These are phyloP conservation scores for Coemansia sp. DNA, from an alignment of 192 early-diverging fungal species.

Conservation along the genomic window DNA sequence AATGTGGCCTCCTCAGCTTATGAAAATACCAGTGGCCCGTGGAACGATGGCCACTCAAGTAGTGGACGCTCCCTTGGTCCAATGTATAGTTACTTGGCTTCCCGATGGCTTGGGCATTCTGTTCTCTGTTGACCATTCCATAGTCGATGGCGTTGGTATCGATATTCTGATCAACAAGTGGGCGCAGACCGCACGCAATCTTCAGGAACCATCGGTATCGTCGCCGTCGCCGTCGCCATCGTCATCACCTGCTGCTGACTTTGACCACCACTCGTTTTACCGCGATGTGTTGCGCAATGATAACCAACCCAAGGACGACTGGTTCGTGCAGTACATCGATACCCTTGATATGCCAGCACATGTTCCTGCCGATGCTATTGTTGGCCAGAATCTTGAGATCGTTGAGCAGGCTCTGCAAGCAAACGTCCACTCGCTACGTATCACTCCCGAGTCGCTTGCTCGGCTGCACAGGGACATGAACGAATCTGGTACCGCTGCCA, in stretches of 20 bases:
- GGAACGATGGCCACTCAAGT: not conserved
- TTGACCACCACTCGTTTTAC: constrained; percentile 28
- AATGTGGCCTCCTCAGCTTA: constrained; percentile 25
- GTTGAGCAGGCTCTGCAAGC: constrained; percentile 25
- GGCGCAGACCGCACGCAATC: constrained; percentile 10
- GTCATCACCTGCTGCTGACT: constrained; percentile 11
- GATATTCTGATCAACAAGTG: constrained; percentile 39
- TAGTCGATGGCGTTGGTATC: constrained; percentile 38
- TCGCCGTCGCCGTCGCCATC: not conserved
- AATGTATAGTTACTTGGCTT: constrained; percentile 38
- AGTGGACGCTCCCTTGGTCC: constrained; percentile 18
- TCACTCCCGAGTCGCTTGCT: constrained; percentile 22
- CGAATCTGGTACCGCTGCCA: not conserved
- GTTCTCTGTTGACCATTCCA: constrained; percentile 42
- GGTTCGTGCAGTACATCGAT: constrained; percentile 33
- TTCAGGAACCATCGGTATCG: no score
- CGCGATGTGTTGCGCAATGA: not conserved
- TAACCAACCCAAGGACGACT: constrained; percentile 5
- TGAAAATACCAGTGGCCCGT: constrained; percentile 18
- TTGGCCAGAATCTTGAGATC: constrained; percentile 1
- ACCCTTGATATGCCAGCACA: not conserved
- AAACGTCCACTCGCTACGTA: constrained; percentile 23
- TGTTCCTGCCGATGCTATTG: not conserved
- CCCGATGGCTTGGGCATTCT: constrained; percentile 40
- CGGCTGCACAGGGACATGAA: constrained; percentile 11